Evolutionary conservation across 73 alveolate species (phyloP).

Genomic region (Paramecium sexaurelia): DNA sequence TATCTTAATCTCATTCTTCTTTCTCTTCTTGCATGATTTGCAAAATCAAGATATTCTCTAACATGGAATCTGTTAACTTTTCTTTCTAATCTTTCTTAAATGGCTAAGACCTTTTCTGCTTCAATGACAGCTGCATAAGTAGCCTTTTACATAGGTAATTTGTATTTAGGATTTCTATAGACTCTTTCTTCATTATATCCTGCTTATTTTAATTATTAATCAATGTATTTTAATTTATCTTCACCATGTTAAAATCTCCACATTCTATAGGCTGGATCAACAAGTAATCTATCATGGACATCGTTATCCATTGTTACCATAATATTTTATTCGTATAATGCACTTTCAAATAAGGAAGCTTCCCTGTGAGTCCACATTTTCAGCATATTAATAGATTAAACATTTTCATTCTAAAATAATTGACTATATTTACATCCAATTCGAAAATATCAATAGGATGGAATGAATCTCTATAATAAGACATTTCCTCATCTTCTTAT

Average conservation of each 20-base stretch:
- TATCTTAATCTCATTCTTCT: conserved; percentile 85
- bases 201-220: conserved; percentile 69
- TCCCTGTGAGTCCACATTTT: conserved; percentile 63
- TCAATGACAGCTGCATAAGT: conserved; percentile 77
- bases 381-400: conserved; percentile 18
- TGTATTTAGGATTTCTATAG: conserved; percentile 62
- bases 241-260: conserved; percentile 81
- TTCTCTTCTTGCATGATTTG: conserved; percentile 90
- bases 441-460: conserved; percentile 78
- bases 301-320: conserved; percentile 79
- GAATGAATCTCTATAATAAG: conserved; percentile 84
- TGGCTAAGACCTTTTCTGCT: conserved; percentile 80
- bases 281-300: conserved; percentile 86
- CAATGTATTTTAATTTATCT: conserved; percentile 76
- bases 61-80: conserved; percentile 79
- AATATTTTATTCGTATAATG: conserved; percentile 70
- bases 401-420: conserved; percentile 30
- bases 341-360: conserved; percentile 61
- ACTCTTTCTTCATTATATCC: conserved; percentile 65
- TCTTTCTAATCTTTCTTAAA: conserved; percentile 81
- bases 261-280: conserved; percentile 90
- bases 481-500: conserved; percentile 81
- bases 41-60: conserved; percentile 82
- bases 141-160: conserved; percentile 70
- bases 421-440: conserved; percentile 71